Conservation (phyloP, 768 basidiomycete genomes). For the Trametes villosa region DNA sequence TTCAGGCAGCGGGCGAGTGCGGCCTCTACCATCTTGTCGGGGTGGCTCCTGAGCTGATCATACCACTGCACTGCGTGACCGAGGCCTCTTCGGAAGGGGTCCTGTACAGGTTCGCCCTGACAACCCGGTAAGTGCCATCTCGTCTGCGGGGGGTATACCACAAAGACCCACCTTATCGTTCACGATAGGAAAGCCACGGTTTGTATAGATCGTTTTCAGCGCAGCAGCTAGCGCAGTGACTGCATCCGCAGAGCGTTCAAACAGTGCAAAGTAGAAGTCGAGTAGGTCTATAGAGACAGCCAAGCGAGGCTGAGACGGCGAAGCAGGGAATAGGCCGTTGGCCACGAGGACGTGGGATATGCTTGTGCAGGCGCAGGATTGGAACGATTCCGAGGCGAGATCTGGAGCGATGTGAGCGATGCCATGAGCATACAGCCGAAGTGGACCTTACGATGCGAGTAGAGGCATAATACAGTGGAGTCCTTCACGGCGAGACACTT, state of each 20-base stretch:
- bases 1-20: conserved; percentile 7
- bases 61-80: conserved; percentile 37
- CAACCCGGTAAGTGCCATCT: neutral
- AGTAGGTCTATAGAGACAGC: conserved; percentile 37
- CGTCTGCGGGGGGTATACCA: too few species aligned
- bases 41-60: conserved; percentile 23
- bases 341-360: conserved; percentile 32
- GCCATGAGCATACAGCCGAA: too few species aligned
- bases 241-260: conserved; percentile 44
- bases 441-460: too few species aligned
- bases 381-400: too few species aligned
- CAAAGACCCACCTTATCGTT: conserved; percentile 24
- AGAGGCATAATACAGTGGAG: too few species aligned
- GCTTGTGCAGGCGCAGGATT: conserved; percentile 30
- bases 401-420: too few species aligned
- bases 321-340: conserved; percentile 40
- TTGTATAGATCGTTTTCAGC: conserved; percentile 36
- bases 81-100: conserved; percentile 38
- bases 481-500: too few species aligned
- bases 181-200: conserved; percentile 30
- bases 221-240: conserved; percentile 35
- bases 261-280: conserved; percentile 39
- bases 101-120: conserved; percentile 32
- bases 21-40: conserved; percentile 24
- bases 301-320: conserved; percentile 27